phyloP scores from a whole-genome alignment of 306 rosid species.

The Neltuma alba region DNA sequence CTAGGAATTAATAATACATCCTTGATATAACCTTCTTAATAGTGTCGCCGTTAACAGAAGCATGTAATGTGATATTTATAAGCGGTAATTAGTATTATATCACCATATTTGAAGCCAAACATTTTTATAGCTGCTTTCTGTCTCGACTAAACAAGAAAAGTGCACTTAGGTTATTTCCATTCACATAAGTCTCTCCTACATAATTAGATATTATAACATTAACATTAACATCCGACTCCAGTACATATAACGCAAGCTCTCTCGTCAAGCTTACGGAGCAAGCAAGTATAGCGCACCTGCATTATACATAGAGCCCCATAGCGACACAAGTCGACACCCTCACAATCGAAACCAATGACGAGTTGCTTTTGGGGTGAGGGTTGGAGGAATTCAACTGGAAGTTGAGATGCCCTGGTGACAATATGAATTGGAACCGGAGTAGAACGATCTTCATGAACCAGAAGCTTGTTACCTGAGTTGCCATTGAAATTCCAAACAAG shows the following conservation, averaged over 20 bases:
- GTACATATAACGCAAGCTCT: background rate
- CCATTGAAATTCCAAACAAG: background rate
- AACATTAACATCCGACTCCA: background rate
- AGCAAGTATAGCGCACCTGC: conserved; percentile 51
- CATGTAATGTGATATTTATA: background rate
- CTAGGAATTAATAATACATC: background rate
- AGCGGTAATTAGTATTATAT: background rate
- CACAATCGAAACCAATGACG: conserved; percentile 74
- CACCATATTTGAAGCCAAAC: background rate
- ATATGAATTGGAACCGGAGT: conserved; percentile 55
- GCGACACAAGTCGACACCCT: conserved; percentile 75
- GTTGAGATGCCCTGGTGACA: conserved; percentile 68
- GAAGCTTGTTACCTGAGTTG: conserved; percentile 45
- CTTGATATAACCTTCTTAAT: background rate
- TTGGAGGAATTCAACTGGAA: conserved; percentile 62
- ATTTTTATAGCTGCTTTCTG: background rate
- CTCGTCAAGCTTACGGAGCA: background rate
- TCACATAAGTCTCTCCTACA: background rate
- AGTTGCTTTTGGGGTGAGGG: conserved; percentile 57
- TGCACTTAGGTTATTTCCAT: background rate
- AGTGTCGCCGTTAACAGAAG: background rate
- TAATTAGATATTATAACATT: background rate
- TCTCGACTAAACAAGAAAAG: background rate
- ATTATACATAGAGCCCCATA: conserved; percentile 72
- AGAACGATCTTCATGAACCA: conserved; percentile 40